A percentile compares a stretch with the other conserved stretches of the same genome.
phyloP scores from a whole-genome alignment of 352 stramenopile genomes.

The Globisporangium paddicum region DNA sequence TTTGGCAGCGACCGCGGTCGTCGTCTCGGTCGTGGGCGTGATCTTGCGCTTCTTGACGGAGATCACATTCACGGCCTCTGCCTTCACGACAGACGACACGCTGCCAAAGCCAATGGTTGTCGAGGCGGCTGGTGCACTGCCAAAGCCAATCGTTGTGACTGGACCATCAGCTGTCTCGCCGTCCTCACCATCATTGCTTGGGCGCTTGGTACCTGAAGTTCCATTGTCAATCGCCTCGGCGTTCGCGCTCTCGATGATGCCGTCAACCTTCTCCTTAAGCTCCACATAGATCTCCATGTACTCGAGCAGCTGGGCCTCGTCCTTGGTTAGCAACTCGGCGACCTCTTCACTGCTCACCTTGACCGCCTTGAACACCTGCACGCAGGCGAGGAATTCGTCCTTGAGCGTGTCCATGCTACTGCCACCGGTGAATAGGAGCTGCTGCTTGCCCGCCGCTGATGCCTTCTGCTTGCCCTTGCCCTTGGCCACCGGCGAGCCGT shows the following conservation, averaged over 20 bases:
- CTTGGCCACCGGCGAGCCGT: conserved; percentile 16
- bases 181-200: neutral
- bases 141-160: conserved; percentile 75
- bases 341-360: conserved; percentile 22
- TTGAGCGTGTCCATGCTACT: conserved; percentile 44
- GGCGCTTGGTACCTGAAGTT: neutral
- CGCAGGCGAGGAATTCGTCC: conserved; percentile 53
- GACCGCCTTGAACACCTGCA: conserved; percentile 32
- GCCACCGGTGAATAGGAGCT: conserved; percentile 45
- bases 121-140: conserved; percentile 12
- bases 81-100: neutral
- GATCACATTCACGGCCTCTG: conserved; percentile 51
- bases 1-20: neutral
- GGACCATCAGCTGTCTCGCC: conserved; percentile 12
- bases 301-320: conserved; percentile 60
- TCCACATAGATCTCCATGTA: conserved; percentile 85
- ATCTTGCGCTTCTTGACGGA: conserved; percentile 15
- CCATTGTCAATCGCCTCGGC: conserved; percentile 16
- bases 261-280: conserved; percentile 83
- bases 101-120: conserved; percentile 52
- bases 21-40: neutral
- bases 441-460: conserved; percentile 13
- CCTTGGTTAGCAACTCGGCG: conserved; percentile 17
- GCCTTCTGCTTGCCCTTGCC: conserved; percentile 77
- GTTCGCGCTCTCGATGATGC: conserved; percentile 48